Base-by-base conservation (phyloP, 345 rosid species). In the Camelina laxa region DNA sequence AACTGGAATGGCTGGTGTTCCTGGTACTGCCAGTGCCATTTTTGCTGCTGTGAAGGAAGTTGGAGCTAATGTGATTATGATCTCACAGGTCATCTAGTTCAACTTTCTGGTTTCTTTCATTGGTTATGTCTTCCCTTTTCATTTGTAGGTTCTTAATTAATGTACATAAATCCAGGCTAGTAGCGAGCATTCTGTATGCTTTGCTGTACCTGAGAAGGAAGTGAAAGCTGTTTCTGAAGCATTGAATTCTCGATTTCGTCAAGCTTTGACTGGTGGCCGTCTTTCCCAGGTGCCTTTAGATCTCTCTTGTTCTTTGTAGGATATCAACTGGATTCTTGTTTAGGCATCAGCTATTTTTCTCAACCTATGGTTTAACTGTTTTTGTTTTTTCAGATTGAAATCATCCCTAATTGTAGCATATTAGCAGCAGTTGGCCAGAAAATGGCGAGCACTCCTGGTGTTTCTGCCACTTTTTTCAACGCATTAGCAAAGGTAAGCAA, bases 1-100 rank as follows among this genome's bases (percentile, higher is more conserved):
- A 82, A 94, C 98, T 80, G 97, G 98, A 84, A 87, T 94, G 98
- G 97, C 94, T 83, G 99, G 99, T 76, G 92, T 95, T 82, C 99
- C 99, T 24, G 97, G 99, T 78, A 94, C 99, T 47, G 92, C 97
- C 59, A 88, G 87, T 82, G 90, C 86, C 56, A 95, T 95, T 70
- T 92, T 95, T 83, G 83, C 96, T 81, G 93, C 91, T 65, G 99
- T 87, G 80, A 91, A 92, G 80, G 99, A 92, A 78, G 99, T 94
- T 69, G 97, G 97, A 65, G 97, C 99, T 60, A 94, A 92, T 77
- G 99, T 92, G 21, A 90, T 94, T 70, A 91, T 92, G 97, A 94
- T 94, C 76, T 94, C 99, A 53, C 97, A 91, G 93, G 98, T 53
- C 9, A 65, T 49, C 9, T 64, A 17, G n/a, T 70, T 74, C 38